Conservation (phyloP, 345 rosid species). For the Limnanthes douglasii region DNA sequence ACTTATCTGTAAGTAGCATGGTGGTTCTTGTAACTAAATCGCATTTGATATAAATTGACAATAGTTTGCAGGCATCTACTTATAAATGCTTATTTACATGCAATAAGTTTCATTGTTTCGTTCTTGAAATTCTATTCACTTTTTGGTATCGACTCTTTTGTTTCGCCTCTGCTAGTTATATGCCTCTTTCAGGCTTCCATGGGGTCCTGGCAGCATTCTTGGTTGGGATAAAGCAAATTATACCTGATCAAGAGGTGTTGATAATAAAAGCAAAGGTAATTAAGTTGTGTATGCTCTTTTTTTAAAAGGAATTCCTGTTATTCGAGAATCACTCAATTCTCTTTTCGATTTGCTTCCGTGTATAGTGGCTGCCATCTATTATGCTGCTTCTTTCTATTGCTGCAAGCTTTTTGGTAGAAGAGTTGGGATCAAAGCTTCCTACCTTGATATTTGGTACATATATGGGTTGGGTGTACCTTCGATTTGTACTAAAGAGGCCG, state of each 20-base stretch:
- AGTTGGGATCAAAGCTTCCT: conserved; percentile 75
- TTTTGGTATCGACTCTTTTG: conserved; percentile 3
- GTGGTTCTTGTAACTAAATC: conserved; percentile 4
- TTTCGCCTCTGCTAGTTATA: conserved; percentile 39
- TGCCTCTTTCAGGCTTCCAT: conserved; percentile 92
- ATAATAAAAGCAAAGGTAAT: conserved; percentile 84
- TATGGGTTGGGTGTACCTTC: conserved; percentile 84
- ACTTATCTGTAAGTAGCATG: conserved; percentile 61
- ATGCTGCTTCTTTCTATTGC: conserved; percentile 48
- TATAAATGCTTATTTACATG: neutral
- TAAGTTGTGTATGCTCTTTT: conserved; percentile 1
- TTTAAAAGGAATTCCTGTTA: neutral
- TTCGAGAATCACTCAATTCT: conserved; percentile 8
- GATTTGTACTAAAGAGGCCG: conserved; percentile 75
- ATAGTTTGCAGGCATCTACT: neutral
- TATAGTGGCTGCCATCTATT: conserved; percentile 95
- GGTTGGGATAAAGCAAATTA: conserved; percentile 91
- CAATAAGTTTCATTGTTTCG: neutral
- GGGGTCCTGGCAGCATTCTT: conserved; percentile 81
- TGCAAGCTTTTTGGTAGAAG: conserved; percentile 58
- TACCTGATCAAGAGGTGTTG: conserved; percentile 83
- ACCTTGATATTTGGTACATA: conserved; percentile 84
- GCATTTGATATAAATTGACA: neutral
- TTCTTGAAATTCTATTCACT: neutral
- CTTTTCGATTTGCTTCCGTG: conserved; percentile 7